Evolutionary conservation across 306 rosid species (phyloP).

Genomic region (Adenanthera pavonina): DNA sequence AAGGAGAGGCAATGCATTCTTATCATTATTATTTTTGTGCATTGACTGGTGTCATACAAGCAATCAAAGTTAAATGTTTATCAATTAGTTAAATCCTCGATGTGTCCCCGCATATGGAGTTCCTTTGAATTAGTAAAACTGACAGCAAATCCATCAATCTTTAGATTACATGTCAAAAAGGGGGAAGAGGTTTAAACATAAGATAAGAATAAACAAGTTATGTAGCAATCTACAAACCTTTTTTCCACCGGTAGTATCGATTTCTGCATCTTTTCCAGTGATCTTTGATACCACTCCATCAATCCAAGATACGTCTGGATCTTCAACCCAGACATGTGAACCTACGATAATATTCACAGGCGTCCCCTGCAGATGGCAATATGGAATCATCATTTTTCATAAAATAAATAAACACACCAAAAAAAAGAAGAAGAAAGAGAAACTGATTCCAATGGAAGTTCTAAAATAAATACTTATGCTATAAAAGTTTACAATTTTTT

Average conservation of each 20-base stretch:
- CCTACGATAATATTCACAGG: conserved; percentile 89
- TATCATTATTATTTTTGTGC: conserved; percentile 20
- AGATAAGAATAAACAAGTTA: not conserved
- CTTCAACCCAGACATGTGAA: conserved; percentile 94
- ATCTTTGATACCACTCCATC: conserved; percentile 86
- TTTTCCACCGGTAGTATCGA: conserved; percentile 66
- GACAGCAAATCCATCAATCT: conserved; percentile 5
- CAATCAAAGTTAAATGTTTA: not conserved
- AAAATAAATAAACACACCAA: not conserved
- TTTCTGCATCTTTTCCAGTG: conserved; percentile 76
- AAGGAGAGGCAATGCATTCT: conserved; percentile 23
- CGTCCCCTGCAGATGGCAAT: conserved; percentile 73
- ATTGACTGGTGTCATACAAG: not conserved
- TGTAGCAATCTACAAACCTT: conserved; percentile 52
- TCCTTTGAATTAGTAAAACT: conserved; percentile 21
- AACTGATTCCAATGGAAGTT: not conserved
- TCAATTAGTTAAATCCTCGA: not conserved
- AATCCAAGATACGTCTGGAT: conserved; percentile 70
- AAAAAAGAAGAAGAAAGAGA: not conserved
- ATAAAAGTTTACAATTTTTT: conserved; percentile 1
- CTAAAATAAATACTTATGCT: not conserved
- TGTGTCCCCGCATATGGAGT: not conserved
- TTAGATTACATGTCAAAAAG: not conserved
- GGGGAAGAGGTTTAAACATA: not conserved
- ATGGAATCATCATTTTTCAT: conserved; percentile 16